These are phyloP conservation scores for Urtica urens DNA, from an alignment of 306 rosid genomes.

Conservation along the genomic window DNA sequence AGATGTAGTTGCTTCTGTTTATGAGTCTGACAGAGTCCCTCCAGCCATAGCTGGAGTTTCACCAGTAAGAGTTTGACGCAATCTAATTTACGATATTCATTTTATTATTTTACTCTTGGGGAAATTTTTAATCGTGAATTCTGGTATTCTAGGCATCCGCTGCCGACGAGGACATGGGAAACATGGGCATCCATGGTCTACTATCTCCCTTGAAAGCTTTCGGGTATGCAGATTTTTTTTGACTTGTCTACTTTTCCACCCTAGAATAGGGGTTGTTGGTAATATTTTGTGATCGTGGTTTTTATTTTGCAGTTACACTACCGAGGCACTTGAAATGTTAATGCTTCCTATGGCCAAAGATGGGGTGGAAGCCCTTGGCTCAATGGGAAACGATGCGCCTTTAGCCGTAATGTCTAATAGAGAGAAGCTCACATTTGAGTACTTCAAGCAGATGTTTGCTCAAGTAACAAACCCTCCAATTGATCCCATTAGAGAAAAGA, in stretches of 20 bases:
- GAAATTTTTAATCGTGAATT: conserved; percentile 11
- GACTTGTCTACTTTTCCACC: conserved; percentile 6
- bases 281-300: conserved; percentile 4
- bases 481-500: conserved; percentile 93
- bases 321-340: conserved; percentile 87
- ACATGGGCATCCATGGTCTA: conserved; percentile 75
- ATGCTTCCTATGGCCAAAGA: conserved; percentile 99
- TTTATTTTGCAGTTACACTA: conserved; percentile 52
- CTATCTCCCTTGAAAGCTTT: conserved; percentile 80
- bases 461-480: conserved; percentile 99
- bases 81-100: background rate
- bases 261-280: too few species aligned
- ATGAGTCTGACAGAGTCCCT: conserved; percentile 48
- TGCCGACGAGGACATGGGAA: conserved; percentile 54
- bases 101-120: background rate
- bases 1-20: conserved; percentile 64
- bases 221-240: conserved; percentile 43
- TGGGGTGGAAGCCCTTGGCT: conserved; percentile 92
- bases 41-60: conserved; percentile 64
- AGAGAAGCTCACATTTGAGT: conserved; percentile 86
- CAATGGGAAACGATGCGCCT: conserved; percentile 97
- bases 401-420: conserved; percentile 90
- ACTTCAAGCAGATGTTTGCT: conserved; percentile 98
- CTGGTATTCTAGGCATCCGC: conserved; percentile 38
- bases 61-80: conserved; percentile 42